phyloP scores from a whole-genome alignment of 2,329 filamentous ascomycete genomes.

The Pseudopyrenochaeta lycopersici region DNA sequence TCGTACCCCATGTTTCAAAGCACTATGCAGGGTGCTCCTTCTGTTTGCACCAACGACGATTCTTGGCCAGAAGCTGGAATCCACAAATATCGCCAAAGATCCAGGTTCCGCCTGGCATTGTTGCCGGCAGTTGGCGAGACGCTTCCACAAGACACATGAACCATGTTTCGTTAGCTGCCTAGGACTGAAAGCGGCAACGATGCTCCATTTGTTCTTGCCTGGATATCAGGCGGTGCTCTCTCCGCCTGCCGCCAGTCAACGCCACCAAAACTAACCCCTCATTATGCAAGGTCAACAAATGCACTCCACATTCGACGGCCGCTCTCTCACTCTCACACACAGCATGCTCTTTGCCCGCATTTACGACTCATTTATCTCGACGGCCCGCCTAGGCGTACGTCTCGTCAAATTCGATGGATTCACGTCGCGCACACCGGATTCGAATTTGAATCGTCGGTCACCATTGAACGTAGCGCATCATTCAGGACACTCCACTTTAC shows the following conservation, averaged over 20 bases:
- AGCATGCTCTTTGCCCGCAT: no score
- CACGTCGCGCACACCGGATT: constrained; percentile 18
- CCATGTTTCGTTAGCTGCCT: constrained; percentile 24
- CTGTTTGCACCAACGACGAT: constrained; percentile 22
- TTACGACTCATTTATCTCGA: constrained; percentile 14
- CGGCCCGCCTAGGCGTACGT: constrained; percentile 15
- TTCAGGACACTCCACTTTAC: constrained; percentile 5
- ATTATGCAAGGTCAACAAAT: constrained; percentile 29
- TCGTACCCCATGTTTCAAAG: constrained; percentile 23
- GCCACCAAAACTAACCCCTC: constrained; percentile 8
- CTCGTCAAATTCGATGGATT: constrained; percentile 14
- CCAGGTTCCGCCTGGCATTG: constrained; percentile 29
- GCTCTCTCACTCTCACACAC: constrained; percentile 13
- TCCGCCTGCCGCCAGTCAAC: constrained; percentile 22
- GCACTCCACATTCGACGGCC: constrained; percentile 13
- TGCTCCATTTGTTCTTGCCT: constrained; percentile 15
- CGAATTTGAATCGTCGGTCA: constrained; percentile 1
- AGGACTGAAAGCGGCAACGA: constrained; percentile 27
- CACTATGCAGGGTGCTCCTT: constrained; percentile 25
- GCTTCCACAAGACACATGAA: constrained; percentile 27
- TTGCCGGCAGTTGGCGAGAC: constrained; percentile 30
- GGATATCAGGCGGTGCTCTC: constrained; percentile 16
- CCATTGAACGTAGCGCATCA: constrained; percentile 10
- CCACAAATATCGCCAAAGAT: constrained; percentile 13
- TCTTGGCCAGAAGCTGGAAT: constrained; percentile 10